Conservation (phyloP, 345 rosid species). For the Arabidopsis arenosa region DNA sequence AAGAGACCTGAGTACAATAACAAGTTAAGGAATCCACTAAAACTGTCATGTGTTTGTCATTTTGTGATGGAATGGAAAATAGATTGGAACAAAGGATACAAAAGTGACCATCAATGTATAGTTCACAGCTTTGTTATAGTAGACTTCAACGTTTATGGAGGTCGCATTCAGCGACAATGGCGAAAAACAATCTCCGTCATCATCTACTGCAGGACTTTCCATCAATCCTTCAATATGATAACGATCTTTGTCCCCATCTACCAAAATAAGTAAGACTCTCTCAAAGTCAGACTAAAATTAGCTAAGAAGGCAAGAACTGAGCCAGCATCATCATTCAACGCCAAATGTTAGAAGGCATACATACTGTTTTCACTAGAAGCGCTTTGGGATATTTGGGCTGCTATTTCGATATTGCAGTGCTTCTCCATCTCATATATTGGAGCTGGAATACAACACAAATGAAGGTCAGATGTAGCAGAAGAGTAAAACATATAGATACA, state of each 20-base stretch:
- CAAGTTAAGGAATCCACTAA: constrained; percentile 61
- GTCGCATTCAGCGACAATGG: constrained; percentile 86
- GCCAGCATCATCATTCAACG: constrained; percentile 16
- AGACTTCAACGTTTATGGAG: constrained; percentile 90
- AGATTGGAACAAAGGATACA: constrained; percentile 76
- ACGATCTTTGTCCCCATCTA: constrained; percentile 77
- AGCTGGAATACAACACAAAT: constrained; percentile 55
- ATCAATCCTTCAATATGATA: constrained; percentile 87
- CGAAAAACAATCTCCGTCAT: constrained; percentile 91
- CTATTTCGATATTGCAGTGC: constrained; percentile 95
- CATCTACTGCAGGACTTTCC: constrained; percentile 95
- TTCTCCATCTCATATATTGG: constrained; percentile 94
- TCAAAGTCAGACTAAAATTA: background rate
- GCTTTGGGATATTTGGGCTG: constrained; percentile 76
- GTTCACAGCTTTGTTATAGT: constrained; percentile 98
- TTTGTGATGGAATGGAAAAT: background rate
- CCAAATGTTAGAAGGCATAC: constrained; percentile 25
- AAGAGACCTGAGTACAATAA: constrained; percentile 68
- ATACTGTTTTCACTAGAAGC: constrained; percentile 49
- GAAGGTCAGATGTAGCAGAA: constrained; percentile 34
- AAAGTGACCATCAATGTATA: constrained; percentile 98
- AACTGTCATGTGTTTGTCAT: constrained; percentile 13
- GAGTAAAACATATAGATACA: constrained; percentile 22
- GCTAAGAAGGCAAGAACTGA: constrained; percentile 14
- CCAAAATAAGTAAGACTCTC: constrained; percentile 35